Base-by-base conservation (phyloP, 2,329 filamentous ascomycete species). In the Neonectria ditissima region DNA sequence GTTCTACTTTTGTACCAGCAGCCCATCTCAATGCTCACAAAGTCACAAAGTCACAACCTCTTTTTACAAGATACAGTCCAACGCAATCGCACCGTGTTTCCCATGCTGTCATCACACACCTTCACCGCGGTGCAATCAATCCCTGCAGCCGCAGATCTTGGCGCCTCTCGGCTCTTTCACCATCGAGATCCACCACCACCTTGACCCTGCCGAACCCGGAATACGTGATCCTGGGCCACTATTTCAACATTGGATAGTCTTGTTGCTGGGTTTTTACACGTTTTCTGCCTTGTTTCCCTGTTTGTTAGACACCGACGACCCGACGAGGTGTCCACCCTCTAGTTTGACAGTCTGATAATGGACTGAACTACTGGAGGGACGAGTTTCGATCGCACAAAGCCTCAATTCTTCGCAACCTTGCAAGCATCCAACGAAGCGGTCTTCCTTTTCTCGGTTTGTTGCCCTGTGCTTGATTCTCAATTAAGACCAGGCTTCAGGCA, bases 241-340 rank as follows among this genome's bases (percentile, higher is more conserved):
- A 71, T 71, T 65, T 69, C 69, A 59, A 68, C 66, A 69, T 63
- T 47, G 32, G 55, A 63, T 61, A 44, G 24, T 6, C 4, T 32
- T 44, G 39, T 55, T 63, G 48, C 56, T 63, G 56, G 51, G 43
- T 55, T 26, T 47, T 45, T 28, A 14, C 8, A 16, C 53, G 28
- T 39, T 44, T 24, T 62, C 22, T 44, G 41, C 37, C 26, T 22
- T 22, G 45, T 24, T 18, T 22, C n/a, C 3, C 9, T 6, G 39
- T 44, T 34, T 5, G 3, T 37, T 50, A 11, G 22, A 20, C 10
- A 26, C 62, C 59, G 55, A 68, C 45, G 52, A 55, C 52, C 63
- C 57, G 48, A 58, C 60, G 47, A 59, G 7, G 30, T 39, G 32
- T 28, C 45, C 55, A 8, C 48, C 56, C 34, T 37, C 13, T 37